These are phyloP conservation scores for Amanita pseudoporphyria DNA, from an alignment of 768 basidiomycete genomes.

Conservation along the genomic window DNA sequence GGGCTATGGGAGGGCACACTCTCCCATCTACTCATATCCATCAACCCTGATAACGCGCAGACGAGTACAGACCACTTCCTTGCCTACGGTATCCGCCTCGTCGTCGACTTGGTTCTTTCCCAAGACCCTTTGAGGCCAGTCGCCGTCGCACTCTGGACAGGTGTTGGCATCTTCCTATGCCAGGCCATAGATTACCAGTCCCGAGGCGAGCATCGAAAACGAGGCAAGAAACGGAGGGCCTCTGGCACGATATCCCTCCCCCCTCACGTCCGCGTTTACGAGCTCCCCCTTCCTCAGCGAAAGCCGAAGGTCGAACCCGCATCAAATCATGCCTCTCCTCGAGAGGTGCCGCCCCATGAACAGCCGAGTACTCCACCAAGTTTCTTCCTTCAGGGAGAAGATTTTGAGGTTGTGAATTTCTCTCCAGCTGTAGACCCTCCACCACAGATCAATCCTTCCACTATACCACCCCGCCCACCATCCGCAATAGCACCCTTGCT, in stretches of 20 bases:
- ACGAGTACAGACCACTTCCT: slow-evolving; percentile 29
- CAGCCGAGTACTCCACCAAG: slow-evolving; percentile 29
- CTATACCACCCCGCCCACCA: slow-evolving; percentile 18
- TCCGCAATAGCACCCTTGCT: slow-evolving; percentile 21
- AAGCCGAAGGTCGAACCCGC: slow-evolving; percentile 9
- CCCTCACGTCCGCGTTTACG: slow-evolving; percentile 23
- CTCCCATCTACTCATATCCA: slow-evolving; percentile 24
- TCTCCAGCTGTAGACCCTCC: slow-evolving; percentile 21
- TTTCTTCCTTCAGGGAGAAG: slow-evolving; percentile 26
- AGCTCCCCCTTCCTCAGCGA: slow-evolving; percentile 11
- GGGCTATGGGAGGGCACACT: slow-evolving; percentile 36
- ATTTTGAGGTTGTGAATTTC: slow-evolving; percentile 17
- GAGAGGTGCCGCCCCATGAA: slow-evolving; percentile 6
- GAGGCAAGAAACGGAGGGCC: slow-evolving; percentile 20
- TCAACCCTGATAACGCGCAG: slow-evolving; percentile 13
- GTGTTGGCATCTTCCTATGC: slow-evolving; percentile 23
- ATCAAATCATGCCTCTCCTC: slow-evolving; percentile 13
- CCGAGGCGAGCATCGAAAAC: slow-evolving; percentile 16
- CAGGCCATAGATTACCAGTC: slow-evolving; percentile 22
- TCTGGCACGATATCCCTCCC: slow-evolving; percentile 20
- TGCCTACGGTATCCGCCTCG: slow-evolving; percentile 32
- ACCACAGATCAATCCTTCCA: slow-evolving; percentile 9
- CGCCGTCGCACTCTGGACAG: slow-evolving; percentile 29
- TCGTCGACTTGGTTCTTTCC: slow-evolving; percentile 32
- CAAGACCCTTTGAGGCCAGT: slow-evolving; percentile 22